These are phyloP conservation scores for Metschnikowia dekortorum DNA, from an alignment of 805 yeast genomes.

Conservation along the genomic window DNA sequence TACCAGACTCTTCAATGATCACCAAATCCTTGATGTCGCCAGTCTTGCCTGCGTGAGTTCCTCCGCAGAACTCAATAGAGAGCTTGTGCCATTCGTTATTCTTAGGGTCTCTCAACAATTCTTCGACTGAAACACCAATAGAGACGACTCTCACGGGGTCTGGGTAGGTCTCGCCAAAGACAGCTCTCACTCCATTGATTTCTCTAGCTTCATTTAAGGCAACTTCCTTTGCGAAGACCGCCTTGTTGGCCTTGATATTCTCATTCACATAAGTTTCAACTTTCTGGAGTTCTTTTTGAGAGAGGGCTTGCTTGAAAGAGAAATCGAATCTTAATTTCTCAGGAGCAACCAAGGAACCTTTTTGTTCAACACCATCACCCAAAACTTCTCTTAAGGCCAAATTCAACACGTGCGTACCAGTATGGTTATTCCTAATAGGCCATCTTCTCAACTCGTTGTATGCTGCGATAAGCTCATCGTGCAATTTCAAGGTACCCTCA, in stretches of 20 bases:
- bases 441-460: slow-evolving; percentile 92
- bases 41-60: slow-evolving; percentile 92
- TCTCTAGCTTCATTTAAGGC: slow-evolving; percentile 65
- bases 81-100: slow-evolving; percentile 70
- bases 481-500: slow-evolving; percentile 70
- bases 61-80: slow-evolving; percentile 98
- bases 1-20: slow-evolving; percentile 91
- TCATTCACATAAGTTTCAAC: slow-evolving; percentile 74
- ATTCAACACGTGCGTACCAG: slow-evolving; percentile 95
- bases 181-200: slow-evolving; percentile 90
- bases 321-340: slow-evolving; percentile 96
- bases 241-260: slow-evolving; percentile 63
- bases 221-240: slow-evolving; percentile 82
- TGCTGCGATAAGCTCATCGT: slow-evolving; percentile 74
- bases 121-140: slow-evolving; percentile 87
- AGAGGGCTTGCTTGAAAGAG: slow-evolving; percentile 83
- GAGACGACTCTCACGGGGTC: slow-evolving; percentile 98
- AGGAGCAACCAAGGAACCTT: slow-evolving; percentile 93
- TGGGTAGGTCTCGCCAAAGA: slow-evolving; percentile 97
- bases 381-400: slow-evolving; percentile 80
- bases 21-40: slow-evolving; percentile 90
- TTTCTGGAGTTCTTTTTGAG: slow-evolving; percentile 62
- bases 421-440: slow-evolving; percentile 96
- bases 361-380: slow-evolving; percentile 89
- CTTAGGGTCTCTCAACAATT: slow-evolving; percentile 64